phyloP scores from a whole-genome alignment of 116 monocot genomes.

The Phalaenopsis hybrid region DNA sequence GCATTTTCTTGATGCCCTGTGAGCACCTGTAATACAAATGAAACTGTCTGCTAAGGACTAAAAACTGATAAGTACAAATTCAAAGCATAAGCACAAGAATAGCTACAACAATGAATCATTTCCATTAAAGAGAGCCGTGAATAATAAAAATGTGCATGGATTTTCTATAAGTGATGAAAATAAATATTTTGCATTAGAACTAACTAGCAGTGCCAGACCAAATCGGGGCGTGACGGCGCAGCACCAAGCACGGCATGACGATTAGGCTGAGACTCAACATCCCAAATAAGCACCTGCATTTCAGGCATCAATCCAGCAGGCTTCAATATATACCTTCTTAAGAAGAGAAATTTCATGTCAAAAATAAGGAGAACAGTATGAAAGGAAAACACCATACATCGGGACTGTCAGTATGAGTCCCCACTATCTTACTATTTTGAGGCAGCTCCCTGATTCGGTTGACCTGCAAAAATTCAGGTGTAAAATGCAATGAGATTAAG shows the following conservation, averaged over 20 bases:
- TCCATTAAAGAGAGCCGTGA: neutral
- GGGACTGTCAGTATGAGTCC: slow-evolving; percentile 97
- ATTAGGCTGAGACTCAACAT: slow-evolving; percentile 94
- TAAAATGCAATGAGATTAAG: slow-evolving; percentile 1
- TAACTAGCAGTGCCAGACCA: slow-evolving; percentile 34
- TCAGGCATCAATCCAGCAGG: neutral
- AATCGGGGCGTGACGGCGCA: slow-evolving; percentile 76
- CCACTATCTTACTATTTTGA: slow-evolving; percentile 80
- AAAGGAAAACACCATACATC: slow-evolving; percentile 61
- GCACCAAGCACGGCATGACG: slow-evolving; percentile 82
- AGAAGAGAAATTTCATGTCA: neutral
- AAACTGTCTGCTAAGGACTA: neutral
- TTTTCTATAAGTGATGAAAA: neutral
- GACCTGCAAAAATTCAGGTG: slow-evolving; percentile 45
- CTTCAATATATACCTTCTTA: neutral
- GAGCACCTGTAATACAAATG: slow-evolving; percentile 49
- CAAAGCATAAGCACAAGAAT: no score
- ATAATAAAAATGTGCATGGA: neutral
- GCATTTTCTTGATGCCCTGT: slow-evolving; percentile 93
- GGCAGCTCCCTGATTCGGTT: slow-evolving; percentile 98
- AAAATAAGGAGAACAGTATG: neutral
- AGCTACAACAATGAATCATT: neutral
- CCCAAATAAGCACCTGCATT: slow-evolving; percentile 93
- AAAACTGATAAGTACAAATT: no score
- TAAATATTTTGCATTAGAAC: slow-evolving; percentile 2